Conservation (phyloP, 257 asterid genomes). For the Solanum medicagineum region DNA sequence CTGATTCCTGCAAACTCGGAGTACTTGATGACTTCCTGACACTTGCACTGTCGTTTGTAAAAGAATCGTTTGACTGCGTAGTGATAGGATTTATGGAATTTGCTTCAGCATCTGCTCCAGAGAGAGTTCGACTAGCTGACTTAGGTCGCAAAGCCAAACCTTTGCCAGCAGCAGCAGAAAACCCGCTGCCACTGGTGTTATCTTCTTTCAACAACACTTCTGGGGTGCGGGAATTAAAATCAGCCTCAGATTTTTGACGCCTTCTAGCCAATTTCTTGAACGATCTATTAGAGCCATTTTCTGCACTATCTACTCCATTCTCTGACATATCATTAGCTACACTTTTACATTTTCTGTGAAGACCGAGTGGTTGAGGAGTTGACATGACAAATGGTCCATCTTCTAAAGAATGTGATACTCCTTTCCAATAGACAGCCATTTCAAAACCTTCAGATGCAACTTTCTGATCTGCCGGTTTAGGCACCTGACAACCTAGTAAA, state of each 20-base stretch:
- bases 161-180: constrained; percentile 47
- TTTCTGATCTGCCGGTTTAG: constrained; percentile 22
- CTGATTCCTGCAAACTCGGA: constrained; percentile 65
- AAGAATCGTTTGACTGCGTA: constrained; percentile 33
- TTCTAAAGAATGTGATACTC: constrained; percentile 35
- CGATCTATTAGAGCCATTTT: constrained; percentile 26
- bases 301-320: constrained; percentile 28
- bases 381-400: constrained; percentile 29
- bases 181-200: constrained; percentile 18
- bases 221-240: constrained; percentile 33
- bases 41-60: constrained; percentile 25
- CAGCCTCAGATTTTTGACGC: constrained; percentile 52
- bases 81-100: constrained; percentile 26
- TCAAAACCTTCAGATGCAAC: constrained; percentile 39
- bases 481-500: constrained; percentile 46
- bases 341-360: constrained; percentile 56
- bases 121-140: constrained; percentile 28
- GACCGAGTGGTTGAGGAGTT: constrained; percentile 31
- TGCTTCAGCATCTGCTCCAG: constrained; percentile 38
- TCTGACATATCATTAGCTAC: constrained; percentile 33
- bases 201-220: constrained; percentile 71
- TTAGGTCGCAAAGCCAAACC: constrained; percentile 76
- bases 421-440: constrained; percentile 46
- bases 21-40: constrained; percentile 67
- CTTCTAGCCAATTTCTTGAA: constrained; percentile 37